Evolutionary conservation across 2,329 filamentous ascomycete species (phyloP), one percentile per base, ranked within the genome.

Genomic region (Biscogniauxia mediterranea): DNA sequence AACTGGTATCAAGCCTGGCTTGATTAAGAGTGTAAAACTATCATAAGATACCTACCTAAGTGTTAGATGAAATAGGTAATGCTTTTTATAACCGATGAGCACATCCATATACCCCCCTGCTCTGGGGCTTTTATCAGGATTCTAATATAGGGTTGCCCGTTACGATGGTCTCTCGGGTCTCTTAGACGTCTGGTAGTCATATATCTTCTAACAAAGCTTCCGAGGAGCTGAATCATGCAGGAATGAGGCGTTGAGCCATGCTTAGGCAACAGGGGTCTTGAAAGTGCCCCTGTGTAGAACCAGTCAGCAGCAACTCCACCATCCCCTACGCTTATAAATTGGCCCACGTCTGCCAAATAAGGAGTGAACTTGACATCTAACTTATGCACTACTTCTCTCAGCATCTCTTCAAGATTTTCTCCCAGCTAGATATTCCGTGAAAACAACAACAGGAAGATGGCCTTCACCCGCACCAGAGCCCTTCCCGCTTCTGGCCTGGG

Each of bases 21-120:
- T 99, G 77, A 88, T 98, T 71, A 96, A 95, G 87, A 96, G 92
- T 84, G 85, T 91, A 73, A 98, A 95, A 82, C 81, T 99, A 78
- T 94, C 87, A 72, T 51, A 56, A 32, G 21, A 49, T 32, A 32
- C 11, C 11, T 32, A 32, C 11, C 7, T 32, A 4, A 13, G 11
- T 32, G 11, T 32, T 32, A 32, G 28, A 32, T 13, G 28, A 23
- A 23, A 23, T 23, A 23, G 3, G 3, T 32, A 9, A 32, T 32
- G 28, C 28, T 32, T 9, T 13, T 32, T 32, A 9, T 13, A 32
- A 32, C 11, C 28, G 28, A 32, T 6, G 28, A 32, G 3, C 28
- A 32, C 7, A 32, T 9, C 7, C 28, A 9, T 9, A 13, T 32
- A 9, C 7, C 28, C 28, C 11, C 11, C n/a, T n/a, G n/a, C n/a